phyloP scores from a whole-genome alignment of 768 basidiomycete genomes.

The Asterophora parasitica region DNA sequence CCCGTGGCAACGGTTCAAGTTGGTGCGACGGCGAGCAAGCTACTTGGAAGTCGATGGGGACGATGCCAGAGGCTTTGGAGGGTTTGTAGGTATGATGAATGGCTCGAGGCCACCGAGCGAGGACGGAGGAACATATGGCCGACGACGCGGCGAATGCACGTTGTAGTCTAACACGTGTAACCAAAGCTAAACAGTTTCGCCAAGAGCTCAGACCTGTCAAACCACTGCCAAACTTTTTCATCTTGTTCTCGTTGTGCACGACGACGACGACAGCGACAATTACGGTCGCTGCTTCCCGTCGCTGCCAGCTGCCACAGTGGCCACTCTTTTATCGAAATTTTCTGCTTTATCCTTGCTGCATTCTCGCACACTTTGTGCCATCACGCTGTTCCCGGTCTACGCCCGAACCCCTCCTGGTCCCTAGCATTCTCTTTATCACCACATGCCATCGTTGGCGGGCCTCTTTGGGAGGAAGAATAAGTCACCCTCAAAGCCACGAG shows the following conservation, averaged over 20 bases:
- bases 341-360: too few relatives aligned
- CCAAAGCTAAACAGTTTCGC: conserved; percentile 8
- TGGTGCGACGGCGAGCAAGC: too few relatives aligned
- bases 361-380: neutral
- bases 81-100: neutral
- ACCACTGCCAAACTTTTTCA: conserved; percentile 6
- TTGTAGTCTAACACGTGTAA: conserved; percentile 10
- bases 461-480: conserved; percentile 36
- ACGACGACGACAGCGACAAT: conserved; percentile 5
- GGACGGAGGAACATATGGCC: neutral
- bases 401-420: neutral
- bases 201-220: conserved; percentile 1
- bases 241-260: conserved; percentile 4
- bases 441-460: conserved; percentile 35
- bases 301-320: neutral
- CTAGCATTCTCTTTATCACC: neutral
- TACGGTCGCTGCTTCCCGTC: neutral
- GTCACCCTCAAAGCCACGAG: conserved; percentile 21
- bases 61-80: neutral
- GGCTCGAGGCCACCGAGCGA: neutral
- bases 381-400: neutral
- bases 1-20: too few relatives aligned
- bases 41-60: neutral
- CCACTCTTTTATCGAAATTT: too few relatives aligned
- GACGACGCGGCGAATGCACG: neutral